A percentile compares a stretch with the other conserved stretches of the same genome.
Conservation (phyloP, 441 rosid species). For the Adansonia madagascariensis region DNA sequence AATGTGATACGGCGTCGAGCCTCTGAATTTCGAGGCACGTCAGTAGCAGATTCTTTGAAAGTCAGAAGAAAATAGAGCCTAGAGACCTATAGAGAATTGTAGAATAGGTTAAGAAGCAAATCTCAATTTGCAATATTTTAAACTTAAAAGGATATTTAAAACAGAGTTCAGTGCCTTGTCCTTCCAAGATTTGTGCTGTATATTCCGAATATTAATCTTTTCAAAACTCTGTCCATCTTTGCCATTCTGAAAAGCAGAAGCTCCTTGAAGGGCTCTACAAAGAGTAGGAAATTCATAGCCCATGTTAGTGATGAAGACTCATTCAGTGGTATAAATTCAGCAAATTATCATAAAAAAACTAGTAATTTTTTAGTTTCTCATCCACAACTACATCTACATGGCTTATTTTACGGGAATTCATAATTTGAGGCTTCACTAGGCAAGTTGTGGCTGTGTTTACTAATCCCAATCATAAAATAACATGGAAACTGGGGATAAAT, state of each 20-base stretch:
- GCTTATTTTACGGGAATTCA: slow-evolving; percentile 15
- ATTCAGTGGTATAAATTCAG: not conserved
- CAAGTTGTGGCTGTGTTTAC: not conserved
- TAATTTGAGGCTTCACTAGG: slow-evolving; percentile 21
- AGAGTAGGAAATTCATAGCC: slow-evolving; percentile 17
- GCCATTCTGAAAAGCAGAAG: slow-evolving; percentile 39
- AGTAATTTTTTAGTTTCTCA: slow-evolving; percentile 18
- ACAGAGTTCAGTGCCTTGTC: slow-evolving; percentile 65
- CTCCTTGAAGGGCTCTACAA: slow-evolving; percentile 64
- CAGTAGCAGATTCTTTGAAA: slow-evolving; percentile 92
- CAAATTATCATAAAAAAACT: slow-evolving; percentile 15
- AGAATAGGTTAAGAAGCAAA: slow-evolving; percentile 24
- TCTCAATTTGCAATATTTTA: slow-evolving; percentile 24
- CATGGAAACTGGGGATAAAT: not conserved
- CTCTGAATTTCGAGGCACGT: slow-evolving; percentile 86
- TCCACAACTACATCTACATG: not conserved
- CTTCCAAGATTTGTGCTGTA: slow-evolving; percentile 46
- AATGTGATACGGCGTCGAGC: slow-evolving; percentile 98
- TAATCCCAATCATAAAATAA: slow-evolving; percentile 6
- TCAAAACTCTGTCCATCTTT: slow-evolving; percentile 78
- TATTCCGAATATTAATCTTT: slow-evolving; percentile 52
- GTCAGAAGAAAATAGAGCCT: slow-evolving; percentile 81
- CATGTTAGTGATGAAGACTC: slow-evolving; percentile 9
- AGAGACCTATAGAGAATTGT: slow-evolving; percentile 52
- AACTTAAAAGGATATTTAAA: slow-evolving; percentile 17